Evolutionary conservation across 2,329 filamentous ascomycete genomes (phyloP), one percentile per base, ranked within the genome.

Genomic region (Phialemoniopsis sp.): DNA sequence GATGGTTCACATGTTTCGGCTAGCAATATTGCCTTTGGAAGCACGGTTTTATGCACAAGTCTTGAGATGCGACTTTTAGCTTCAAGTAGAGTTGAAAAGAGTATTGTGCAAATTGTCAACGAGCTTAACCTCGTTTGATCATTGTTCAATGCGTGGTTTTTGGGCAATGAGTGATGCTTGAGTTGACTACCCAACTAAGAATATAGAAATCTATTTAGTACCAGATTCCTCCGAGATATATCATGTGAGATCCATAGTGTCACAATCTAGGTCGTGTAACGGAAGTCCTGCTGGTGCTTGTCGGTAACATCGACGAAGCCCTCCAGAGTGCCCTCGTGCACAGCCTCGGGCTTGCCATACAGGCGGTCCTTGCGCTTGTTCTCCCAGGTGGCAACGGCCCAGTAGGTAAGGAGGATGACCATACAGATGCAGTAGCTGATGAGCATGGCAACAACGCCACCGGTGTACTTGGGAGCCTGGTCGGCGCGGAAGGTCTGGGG

Each of bases 401-500:
- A 37, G 40, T 43, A 43, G 13, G 29, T 35, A 13, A 45, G 33
- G 14, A 43, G 33, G 17, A 32, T 14, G 10, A 40, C 18, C 18
- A 45, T 45, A 33, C 32, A 32, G 17, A 45, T 36, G n/a, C 34
- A 29, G 28, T 45, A 45, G 31, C 28, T 29, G 9, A 40, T 32
- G 29, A 43, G 33, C 43, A 45, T 45, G 26, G 37, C 43, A 13
- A 45, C 29, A 9, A 34, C 37, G 19, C 43, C 43, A 16, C 40
- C 43, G 2, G 55, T 60, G 37, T 65, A 64, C 30, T 46, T 54
- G 3, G 64, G 64, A 1, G 62, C 62, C 39, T 67, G 60, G 31
- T 57, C 50, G 10, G 52, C 53, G 10, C 57, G 55, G 44, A 67
- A 67, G 1, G 61, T 64, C 46, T 66, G 63, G 2, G 64, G 63